Base-by-base conservation (phyloP, 768 basidiomycete genomes). In the Phlebiopsis flavidoalba region DNA sequence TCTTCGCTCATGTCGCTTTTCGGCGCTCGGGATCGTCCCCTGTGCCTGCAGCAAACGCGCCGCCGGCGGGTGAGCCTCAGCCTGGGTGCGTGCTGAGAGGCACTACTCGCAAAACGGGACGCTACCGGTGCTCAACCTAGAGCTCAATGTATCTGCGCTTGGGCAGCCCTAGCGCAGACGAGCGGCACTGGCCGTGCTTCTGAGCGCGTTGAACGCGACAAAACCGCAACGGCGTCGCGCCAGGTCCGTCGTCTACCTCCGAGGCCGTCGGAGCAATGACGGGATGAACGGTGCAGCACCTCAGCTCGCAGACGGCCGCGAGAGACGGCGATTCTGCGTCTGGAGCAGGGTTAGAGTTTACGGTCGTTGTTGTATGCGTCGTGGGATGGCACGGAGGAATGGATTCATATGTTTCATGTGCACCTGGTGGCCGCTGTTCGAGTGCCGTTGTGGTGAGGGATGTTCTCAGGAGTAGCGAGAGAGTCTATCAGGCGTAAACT, bases 81-180 rank as follows among this genome's bases (percentile, higher is more conserved):
- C 87, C 89, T 0, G 80, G 87, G n/a, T 90, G 88, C n/a, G 81
- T 93, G 15, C 76, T 92, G 53, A 64, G 82, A 86, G 86, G 88
- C 31, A 86, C 87, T n/a, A n/a, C 1, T 84, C 85, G 2, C 81
- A 84, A 7, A 85, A 89, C 66, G 89, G 89, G 12, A 80, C 82
- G 19, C n/a, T n/a, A n/a, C n/a, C n/a, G 26, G 84, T 87, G 78
- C 72, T 91, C 60, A 88, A 80, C 68, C 74, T 93, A 57, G 91
- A 93, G 63, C 88, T 93, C 68, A 91, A 92, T 62, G 83, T 91
- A 31, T 84, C 85, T 15, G 72, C 86, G 19, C 76, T 93, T 58
- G 87, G 90, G 70, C 78, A 84, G 17, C n/a, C n/a, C n/a, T n/a
- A n/a, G 76, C 82, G n/a, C 91, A 93, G 67, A 87, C 89, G 84